These are phyloP conservation scores for Nigrograna mackinnonii DNA, from an alignment of 2,329 filamentous ascomycete genomes.

Conservation along the genomic window DNA sequence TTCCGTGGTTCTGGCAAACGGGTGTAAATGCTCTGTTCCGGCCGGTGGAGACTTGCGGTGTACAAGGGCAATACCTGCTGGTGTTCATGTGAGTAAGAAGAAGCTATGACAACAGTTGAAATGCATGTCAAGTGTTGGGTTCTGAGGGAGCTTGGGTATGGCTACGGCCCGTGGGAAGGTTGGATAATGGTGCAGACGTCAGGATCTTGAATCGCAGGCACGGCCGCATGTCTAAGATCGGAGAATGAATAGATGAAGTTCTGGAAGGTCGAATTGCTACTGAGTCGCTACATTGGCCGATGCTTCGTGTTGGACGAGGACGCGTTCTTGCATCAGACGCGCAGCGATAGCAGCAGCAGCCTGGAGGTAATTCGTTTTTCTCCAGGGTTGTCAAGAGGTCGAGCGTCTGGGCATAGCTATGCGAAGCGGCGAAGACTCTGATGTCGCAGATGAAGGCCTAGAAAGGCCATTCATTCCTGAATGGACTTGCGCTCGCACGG, in stretches of 20 bases:
- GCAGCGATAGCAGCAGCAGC: too few species aligned
- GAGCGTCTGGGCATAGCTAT: too few species aligned
- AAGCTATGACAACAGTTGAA: conserved; percentile 20
- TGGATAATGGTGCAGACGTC: not conserved
- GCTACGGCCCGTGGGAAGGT: conserved; percentile 20
- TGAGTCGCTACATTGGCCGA: too few species aligned
- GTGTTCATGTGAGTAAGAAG: conserved; percentile 18
- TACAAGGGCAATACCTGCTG: conserved; percentile 9
- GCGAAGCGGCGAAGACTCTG: too few species aligned
- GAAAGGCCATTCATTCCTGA: too few species aligned
- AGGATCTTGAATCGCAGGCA: not conserved
- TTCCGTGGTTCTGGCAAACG: conserved; percentile 2
- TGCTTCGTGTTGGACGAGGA: too few species aligned
- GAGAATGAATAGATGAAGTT: conserved; percentile 5
- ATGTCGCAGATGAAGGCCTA: too few species aligned
- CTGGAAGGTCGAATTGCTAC: conserved; percentile 14
- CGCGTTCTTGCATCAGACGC: too few species aligned
- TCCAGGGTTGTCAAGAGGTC: too few species aligned
- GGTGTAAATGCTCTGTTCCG: conserved; percentile 1
- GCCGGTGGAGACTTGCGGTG: conserved; percentile 15
- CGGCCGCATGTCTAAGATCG: conserved; percentile 3
- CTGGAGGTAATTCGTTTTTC: too few species aligned
- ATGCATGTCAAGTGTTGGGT: conserved; percentile 8
- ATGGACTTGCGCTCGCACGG: too few species aligned
- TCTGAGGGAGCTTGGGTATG: conserved; percentile 17